Evolutionary conservation across 768 basidiomycete genomes (phyloP).

Genomic region (Mycena vitilis): DNA sequence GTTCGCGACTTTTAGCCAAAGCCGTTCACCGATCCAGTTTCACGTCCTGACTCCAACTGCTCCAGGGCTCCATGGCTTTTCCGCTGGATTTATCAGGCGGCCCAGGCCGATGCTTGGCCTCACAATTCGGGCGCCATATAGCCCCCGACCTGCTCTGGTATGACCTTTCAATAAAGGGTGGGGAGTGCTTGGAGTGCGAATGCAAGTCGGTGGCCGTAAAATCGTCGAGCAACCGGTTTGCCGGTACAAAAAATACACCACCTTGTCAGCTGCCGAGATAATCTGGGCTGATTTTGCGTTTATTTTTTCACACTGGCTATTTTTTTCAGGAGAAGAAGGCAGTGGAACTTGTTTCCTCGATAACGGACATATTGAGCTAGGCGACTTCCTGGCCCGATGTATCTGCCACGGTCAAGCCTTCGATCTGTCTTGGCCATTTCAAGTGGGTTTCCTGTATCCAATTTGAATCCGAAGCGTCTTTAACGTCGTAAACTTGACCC

Average conservation of each 20-base stretch:
- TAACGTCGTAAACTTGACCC: no score
- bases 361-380: slow-evolving; percentile 9
- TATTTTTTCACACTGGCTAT: not conserved
- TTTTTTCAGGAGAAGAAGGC: slow-evolving; percentile 11
- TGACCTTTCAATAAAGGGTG: no score
- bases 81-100: no score
- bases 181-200: not conserved
- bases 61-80: no score
- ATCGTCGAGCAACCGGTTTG: slow-evolving; percentile 7
- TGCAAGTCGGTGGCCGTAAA: slow-evolving; percentile 1
- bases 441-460: slow-evolving; percentile 3
- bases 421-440: slow-evolving; percentile 5
- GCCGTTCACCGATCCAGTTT: no score
- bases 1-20: no score
- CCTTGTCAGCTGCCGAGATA: not conserved
- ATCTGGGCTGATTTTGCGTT: slow-evolving; percentile 6
- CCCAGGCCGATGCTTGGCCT: no score
- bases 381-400: not conserved
- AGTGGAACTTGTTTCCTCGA: slow-evolving; percentile 19
- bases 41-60: no score
- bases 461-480: slow-evolving; percentile 10
- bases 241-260: slow-evolving; percentile 14
- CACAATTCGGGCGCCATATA: no score
- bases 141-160: no score
- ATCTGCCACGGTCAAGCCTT: slow-evolving; percentile 21